A percentile compares a stretch with the other conserved stretches of the same genome.
Conservation (phyloP, 495 filamentous ascomycete genomes). For the Neurospora sp. region DNA sequence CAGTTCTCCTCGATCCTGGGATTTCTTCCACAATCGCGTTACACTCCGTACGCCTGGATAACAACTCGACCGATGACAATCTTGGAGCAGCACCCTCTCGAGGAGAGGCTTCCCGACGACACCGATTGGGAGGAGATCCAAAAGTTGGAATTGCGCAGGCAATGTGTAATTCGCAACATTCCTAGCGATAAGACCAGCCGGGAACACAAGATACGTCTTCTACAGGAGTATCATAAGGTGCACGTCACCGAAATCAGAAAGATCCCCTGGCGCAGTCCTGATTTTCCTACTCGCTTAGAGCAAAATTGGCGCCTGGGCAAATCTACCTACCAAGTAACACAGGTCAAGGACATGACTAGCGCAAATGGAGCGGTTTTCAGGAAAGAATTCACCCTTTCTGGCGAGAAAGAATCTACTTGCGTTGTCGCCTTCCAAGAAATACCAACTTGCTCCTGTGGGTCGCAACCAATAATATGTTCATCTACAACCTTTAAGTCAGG, state of each 20-base stretch:
- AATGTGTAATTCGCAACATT: background rate
- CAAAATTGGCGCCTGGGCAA: fast-evolving
- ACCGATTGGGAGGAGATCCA: background rate
- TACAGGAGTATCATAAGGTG: background rate
- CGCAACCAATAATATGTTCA: background rate
- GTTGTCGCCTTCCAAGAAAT: background rate
- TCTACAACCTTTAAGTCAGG: background rate
- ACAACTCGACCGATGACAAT: fast-evolving
- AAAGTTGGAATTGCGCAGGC: background rate
- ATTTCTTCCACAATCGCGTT: background rate
- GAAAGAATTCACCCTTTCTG: background rate
- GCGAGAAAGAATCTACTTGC: background rate
- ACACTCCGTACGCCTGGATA: background rate
- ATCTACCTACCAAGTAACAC: background rate
- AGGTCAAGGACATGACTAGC: background rate
- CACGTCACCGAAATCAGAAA: background rate
- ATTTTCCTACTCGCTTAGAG: background rate
- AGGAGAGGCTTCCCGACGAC: background rate
- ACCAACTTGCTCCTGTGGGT: background rate
- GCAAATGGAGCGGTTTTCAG: background rate
- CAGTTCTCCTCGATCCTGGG: background rate
- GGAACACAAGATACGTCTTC: fast-evolving
- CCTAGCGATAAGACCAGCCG: fast-evolving
- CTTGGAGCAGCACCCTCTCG: background rate
- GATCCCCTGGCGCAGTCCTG: background rate